These are phyloP conservation scores for Jaltomata sinuosa DNA, from an alignment of 257 asterid genomes.

Conservation along the genomic window DNA sequence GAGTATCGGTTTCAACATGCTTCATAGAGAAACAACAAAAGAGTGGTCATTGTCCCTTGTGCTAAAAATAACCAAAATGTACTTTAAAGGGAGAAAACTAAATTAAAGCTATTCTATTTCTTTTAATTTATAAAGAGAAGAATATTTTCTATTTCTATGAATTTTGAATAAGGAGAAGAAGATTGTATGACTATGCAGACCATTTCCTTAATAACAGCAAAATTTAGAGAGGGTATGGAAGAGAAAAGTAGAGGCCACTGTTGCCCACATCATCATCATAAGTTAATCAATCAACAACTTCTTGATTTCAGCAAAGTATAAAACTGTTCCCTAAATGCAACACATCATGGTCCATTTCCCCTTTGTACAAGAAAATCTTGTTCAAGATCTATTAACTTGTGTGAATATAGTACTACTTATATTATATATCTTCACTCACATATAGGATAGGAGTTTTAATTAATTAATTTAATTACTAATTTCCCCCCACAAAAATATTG, in stretches of 20 bases:
- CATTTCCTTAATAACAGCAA: constrained; percentile 35
- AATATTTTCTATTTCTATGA: not conserved
- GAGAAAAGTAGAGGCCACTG: constrained; percentile 6
- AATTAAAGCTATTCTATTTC: not conserved
- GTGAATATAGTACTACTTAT: not conserved
- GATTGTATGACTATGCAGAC: constrained; percentile 9
- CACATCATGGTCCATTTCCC: constrained; percentile 22
- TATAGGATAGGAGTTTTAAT: not conserved
- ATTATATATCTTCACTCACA: not conserved
- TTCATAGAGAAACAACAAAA: not conserved
- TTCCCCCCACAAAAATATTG: not conserved
- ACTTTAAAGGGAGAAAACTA: not conserved
- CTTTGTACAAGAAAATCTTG: constrained; percentile 2
- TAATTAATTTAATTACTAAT: not conserved
- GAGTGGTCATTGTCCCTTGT: constrained; percentile 4
- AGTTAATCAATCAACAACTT: constrained; percentile 16
- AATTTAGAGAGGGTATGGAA: not conserved
- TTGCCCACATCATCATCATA: constrained; percentile 7
- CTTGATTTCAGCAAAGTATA: constrained; percentile 24
- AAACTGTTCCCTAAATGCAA: constrained; percentile 20
- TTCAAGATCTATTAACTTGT: not conserved
- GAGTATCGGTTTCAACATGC: constrained; percentile 6
- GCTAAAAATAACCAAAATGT: not conserved
- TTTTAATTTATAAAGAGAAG: not conserved
- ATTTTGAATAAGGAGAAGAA: not conserved